Conservation (phyloP, 208 protist species). For the Zelonia costaricensis region DNA sequence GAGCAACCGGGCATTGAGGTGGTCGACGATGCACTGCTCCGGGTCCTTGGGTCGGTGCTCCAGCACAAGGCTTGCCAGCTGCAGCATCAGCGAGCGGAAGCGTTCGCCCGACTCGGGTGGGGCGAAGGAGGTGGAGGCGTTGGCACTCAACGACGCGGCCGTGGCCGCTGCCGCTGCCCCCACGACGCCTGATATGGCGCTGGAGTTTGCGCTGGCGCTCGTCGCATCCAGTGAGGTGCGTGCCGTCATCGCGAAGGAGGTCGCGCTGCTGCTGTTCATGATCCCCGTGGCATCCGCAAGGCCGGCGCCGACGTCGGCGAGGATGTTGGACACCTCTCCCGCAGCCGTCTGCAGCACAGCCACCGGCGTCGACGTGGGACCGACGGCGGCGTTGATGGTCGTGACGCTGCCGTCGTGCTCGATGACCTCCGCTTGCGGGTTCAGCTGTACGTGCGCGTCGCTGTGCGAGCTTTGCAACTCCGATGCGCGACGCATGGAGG, state of each 20-base stretch:
- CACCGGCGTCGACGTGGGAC: not conserved
- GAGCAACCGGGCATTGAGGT: constrained; percentile 39
- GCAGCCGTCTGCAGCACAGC: constrained; percentile 11
- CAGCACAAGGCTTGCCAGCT: constrained; percentile 40
- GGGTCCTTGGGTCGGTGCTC: constrained; percentile 45
- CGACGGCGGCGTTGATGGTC: constrained; percentile 2
- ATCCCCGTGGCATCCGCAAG: not conserved
- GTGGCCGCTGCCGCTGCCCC: constrained; percentile 5
- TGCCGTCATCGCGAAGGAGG: not conserved
- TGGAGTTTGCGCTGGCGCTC: not conserved
- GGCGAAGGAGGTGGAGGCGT: too few species aligned
- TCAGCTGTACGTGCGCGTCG: constrained; percentile 37
- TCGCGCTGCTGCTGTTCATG: constrained; percentile 4
- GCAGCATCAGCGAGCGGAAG: constrained; percentile 40
- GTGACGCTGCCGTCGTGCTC: constrained; percentile 35
- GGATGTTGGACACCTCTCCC: constrained; percentile 33
- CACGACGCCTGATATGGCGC: too few species aligned
- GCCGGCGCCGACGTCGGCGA: constrained; percentile 29
- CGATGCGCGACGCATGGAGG: constrained; percentile 27
- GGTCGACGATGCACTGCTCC: constrained; percentile 57
- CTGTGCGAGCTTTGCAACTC: constrained; percentile 21
- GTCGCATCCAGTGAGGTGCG: not conserved
- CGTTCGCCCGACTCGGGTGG: constrained; percentile 16
- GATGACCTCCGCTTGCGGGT: constrained; percentile 32
- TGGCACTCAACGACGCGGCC: too few species aligned